These are phyloP conservation scores for Phytophthora brassicae DNA, from an alignment of 352 stramenopile genomes.

Conservation along the genomic window DNA sequence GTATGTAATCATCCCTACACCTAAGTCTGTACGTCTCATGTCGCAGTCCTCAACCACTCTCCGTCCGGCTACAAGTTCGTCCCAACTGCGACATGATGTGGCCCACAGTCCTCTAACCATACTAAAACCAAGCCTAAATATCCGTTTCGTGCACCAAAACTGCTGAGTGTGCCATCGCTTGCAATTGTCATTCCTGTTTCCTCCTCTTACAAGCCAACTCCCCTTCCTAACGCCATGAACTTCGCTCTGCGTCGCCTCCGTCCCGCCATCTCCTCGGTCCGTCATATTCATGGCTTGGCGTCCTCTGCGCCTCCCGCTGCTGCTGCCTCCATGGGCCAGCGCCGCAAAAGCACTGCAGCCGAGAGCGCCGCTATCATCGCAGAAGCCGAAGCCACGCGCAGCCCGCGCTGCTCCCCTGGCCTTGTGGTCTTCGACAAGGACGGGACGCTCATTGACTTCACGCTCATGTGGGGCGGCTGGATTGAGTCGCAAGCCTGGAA, in stretches of 20 bases:
- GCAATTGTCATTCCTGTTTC: conserved; percentile 19
- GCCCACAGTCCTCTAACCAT: background rate
- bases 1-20: background rate
- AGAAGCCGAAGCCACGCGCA: conserved; percentile 25
- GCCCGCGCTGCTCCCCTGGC: conserved; percentile 50
- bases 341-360: conserved; percentile 29
- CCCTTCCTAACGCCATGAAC: conserved; percentile 8
- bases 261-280: background rate
- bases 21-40: background rate
- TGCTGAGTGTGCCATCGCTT: background rate
- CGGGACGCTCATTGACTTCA: conserved; percentile 90
- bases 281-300: conserved; percentile 11
- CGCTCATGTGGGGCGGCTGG: conserved; percentile 89
- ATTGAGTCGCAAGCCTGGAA: conserved; percentile 84
- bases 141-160: conserved; percentile 23
- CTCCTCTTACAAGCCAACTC: conserved; percentile 2
- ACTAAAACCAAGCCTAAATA: conserved; percentile 22
- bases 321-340: conserved; percentile 7
- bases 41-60: conserved; percentile 1
- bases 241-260: conserved; percentile 17
- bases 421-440: conserved; percentile 91
- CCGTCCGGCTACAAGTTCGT: conserved; percentile 7
- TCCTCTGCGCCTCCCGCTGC: conserved; percentile 3
- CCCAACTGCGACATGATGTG: conserved; percentile 1
- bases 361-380: conserved; percentile 30